Evolutionary conservation across 2,329 filamentous ascomycete genomes (phyloP).

Genomic region (Aulographum hederae): DNA sequence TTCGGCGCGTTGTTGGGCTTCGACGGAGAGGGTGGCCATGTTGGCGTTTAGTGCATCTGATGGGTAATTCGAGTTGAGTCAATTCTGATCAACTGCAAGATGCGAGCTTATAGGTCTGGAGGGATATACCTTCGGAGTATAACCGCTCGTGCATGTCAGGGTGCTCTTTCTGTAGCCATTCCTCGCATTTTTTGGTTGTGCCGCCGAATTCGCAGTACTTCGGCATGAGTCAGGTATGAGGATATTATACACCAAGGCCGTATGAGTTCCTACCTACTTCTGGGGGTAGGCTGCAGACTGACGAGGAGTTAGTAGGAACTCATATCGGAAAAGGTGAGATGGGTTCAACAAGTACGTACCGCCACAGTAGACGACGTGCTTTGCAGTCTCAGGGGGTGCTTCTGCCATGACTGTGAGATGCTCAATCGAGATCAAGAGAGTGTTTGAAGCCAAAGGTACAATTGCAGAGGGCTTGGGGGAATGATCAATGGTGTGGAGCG

Average conservation of each 20-base stretch:
- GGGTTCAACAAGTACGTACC: constrained; percentile 2
- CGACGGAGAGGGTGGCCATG: constrained; percentile 69
- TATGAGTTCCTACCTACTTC: constrained; percentile 36
- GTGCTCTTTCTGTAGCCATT: constrained; percentile 72
- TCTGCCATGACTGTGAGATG: too few relatives aligned
- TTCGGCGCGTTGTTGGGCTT: constrained; percentile 83
- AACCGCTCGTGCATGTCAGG: constrained; percentile 56
- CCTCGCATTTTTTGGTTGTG: constrained; percentile 89
- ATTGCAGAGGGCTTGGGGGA: too few relatives aligned
- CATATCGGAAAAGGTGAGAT: neutral
- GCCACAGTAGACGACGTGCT: constrained; percentile 6
- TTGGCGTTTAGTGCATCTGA: constrained; percentile 56
- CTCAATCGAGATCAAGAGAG: too few relatives aligned
- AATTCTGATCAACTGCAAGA: neutral
- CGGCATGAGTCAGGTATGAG: constrained; percentile 5
- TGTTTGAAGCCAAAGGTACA: too few relatives aligned
- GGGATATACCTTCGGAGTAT: constrained; percentile 61
- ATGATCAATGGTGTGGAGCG: too few relatives aligned
- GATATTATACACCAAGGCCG: constrained; percentile 1
- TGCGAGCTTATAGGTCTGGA: too few relatives aligned
- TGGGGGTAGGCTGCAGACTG: constrained; percentile 47
- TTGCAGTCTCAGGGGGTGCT: too few relatives aligned
- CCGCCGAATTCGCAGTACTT: constrained; percentile 98
- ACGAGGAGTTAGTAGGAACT: constrained; percentile 9
- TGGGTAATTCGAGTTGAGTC: neutral